phyloP scores from a whole-genome alignment of 805 yeast genomes.

The Sungouiozyma ichnusensis region DNA sequence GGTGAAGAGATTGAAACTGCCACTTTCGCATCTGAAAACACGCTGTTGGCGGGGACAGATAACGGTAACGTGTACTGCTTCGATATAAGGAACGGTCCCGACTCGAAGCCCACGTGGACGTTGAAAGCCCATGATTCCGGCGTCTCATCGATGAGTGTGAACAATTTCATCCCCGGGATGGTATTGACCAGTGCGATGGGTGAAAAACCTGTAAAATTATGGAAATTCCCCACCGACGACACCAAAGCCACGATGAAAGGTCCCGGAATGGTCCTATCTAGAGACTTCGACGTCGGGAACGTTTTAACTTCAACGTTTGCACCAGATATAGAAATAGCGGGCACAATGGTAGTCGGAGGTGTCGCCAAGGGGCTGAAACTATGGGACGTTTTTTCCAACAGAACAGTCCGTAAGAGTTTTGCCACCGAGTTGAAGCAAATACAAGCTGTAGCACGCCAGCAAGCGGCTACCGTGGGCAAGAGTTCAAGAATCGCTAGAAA shows the following conservation, averaged over 20 bases:
- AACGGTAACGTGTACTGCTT: conserved; percentile 80
- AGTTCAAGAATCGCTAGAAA: conserved; percentile 71
- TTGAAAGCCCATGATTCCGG: conserved; percentile 96
- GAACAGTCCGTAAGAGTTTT: conserved; percentile 63
- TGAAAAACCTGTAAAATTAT: conserved; percentile 74
- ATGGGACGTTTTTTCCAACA: conserved; percentile 86
- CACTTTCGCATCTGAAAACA: conserved; percentile 51
- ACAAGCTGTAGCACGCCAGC: conserved; percentile 47
- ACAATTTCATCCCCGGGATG: conserved; percentile 56
- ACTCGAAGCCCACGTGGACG: conserved; percentile 75
- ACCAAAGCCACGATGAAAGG: conserved; percentile 25
- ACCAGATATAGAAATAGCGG: conserved; percentile 77
- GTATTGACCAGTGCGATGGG: conserved; percentile 85
- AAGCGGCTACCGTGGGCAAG: conserved; percentile 44
- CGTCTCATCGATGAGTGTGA: conserved; percentile 69
- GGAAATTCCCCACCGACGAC: conserved; percentile 55
- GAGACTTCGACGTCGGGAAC: conserved; percentile 92
- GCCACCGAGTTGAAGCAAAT: conserved; percentile 44
- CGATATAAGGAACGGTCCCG: conserved; percentile 57
- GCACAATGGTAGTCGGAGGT: conserved; percentile 81
- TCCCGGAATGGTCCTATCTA: conserved; percentile 81
- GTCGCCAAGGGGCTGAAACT: conserved; percentile 72
- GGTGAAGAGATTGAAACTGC: conserved; percentile 82
- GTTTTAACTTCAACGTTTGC: conserved; percentile 78
- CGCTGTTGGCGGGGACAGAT: conserved; percentile 83